Evolutionary conservation across 305 asterid species (phyloP).

Genomic region (Fraxinus sp.): DNA sequence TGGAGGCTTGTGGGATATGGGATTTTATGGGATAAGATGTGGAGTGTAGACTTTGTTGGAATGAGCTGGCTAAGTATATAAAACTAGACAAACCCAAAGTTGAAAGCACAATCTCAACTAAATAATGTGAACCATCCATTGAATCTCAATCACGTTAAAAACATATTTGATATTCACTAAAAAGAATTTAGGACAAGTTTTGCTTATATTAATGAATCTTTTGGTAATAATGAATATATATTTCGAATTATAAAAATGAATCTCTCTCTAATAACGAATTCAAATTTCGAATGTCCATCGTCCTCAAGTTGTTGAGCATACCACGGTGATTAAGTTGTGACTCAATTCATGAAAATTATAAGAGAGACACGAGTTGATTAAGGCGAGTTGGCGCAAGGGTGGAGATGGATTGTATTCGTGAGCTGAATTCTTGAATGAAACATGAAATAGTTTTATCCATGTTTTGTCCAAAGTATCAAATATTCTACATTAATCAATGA

Average conservation of each 20-base stretch:
- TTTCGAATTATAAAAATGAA: neutral
- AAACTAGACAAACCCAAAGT: constrained; percentile 4
- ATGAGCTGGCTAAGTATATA: constrained; percentile 49
- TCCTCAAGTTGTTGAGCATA: neutral
- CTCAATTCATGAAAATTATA: neutral
- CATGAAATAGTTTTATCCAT: neutral
- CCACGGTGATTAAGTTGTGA: neutral
- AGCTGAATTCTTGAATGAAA: neutral
- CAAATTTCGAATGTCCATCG: neutral
- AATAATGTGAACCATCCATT: neutral
- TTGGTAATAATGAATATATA: too few relatives aligned
- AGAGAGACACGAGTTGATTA: neutral
- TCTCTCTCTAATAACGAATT: neutral
- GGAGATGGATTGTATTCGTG: neutral
- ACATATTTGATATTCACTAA: too few relatives aligned
- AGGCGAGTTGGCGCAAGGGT: neutral
- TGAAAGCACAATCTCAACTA: neutral
- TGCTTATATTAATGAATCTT: neutral
- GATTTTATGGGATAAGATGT: constrained; percentile 46
- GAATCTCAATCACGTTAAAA: neutral
- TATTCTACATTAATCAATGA: too few relatives aligned
- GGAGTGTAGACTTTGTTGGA: constrained; percentile 51
- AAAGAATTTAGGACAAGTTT: too few relatives aligned
- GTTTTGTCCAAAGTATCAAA: too few relatives aligned
- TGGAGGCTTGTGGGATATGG: constrained; percentile 11